These are phyloP conservation scores for Spatholobus suberectus DNA, from an alignment of 306 rosid genomes.

Conservation along the genomic window DNA sequence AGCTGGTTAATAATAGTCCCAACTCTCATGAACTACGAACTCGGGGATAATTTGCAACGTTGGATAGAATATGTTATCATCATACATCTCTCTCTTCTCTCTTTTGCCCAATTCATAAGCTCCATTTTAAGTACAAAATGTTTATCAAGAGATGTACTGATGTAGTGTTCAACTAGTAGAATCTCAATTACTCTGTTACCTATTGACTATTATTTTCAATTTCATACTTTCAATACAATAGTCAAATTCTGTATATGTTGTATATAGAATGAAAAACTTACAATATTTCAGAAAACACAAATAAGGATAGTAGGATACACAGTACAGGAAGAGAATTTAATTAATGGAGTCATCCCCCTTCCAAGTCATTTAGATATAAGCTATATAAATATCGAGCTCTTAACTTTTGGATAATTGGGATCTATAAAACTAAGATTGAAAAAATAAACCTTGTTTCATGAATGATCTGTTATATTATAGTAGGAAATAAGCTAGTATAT, in stretches of 20 bases:
- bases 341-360: neutral
- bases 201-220: neutral
- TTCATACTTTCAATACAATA: neutral
- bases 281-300: conserved; percentile 15
- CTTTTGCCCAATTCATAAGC: neutral
- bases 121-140: neutral
- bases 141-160: conserved; percentile 2
- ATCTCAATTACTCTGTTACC: neutral
- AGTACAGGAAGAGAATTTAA: neutral
- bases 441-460: neutral
- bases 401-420: neutral
- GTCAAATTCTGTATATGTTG: conserved; percentile 27
- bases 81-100: neutral
- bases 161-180: neutral
- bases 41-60: neutral
- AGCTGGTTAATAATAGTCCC: neutral
- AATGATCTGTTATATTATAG: neutral
- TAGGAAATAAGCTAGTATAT: neutral
- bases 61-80: conserved; percentile 1
- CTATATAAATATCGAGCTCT: neutral
- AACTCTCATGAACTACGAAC: conserved; percentile 6
- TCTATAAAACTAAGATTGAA: conserved; percentile 12
- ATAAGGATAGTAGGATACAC: conserved; percentile 5
- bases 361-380: conserved; percentile 2
- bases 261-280: neutral